These are phyloP conservation scores for Emmonsiellopsis sp. DNA, from an alignment of 2,329 filamentous ascomycete species.

Conservation along the genomic window DNA sequence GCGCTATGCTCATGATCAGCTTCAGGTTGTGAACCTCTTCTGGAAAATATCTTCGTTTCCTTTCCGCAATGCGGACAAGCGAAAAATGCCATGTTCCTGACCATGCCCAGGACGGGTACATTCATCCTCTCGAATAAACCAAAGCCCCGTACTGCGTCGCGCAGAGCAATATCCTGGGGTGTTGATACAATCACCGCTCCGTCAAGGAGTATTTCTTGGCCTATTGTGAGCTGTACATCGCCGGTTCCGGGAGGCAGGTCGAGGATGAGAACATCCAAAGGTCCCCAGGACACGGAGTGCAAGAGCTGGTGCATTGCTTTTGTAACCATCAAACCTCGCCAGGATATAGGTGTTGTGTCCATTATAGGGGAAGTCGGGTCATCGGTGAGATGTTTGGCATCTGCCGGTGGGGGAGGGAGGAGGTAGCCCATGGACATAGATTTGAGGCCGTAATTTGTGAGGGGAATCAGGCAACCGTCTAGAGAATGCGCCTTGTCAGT, in stretches of 20 bases:
- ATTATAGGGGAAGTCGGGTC: conserved; percentile 24
- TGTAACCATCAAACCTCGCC: conserved; percentile 95
- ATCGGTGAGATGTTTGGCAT: conserved; percentile 35
- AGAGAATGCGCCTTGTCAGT: background rate
- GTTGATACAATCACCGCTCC: conserved; percentile 81
- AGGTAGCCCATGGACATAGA: conserved; percentile 99
- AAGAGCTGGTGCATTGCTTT: conserved; percentile 93
- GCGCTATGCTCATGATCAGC: conserved; percentile 8
- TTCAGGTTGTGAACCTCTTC: conserved; percentile 15
- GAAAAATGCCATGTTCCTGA: conserved; percentile 88
- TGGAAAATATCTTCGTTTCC: conserved; percentile 66
- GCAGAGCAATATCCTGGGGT: conserved; percentile 83
- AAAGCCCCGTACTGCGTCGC: conserved; percentile 84
- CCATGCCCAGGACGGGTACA: conserved; percentile 69
- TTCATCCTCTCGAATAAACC: conserved; percentile 85
- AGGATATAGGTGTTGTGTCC: conserved; percentile 67
- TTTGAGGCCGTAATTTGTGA: conserved; percentile 91
- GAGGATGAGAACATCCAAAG: conserved; percentile 76
- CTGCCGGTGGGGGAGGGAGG: conserved; percentile 45
- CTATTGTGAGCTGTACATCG: conserved; percentile 93
- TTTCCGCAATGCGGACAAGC: conserved; percentile 67
- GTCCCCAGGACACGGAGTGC: conserved; percentile 90
- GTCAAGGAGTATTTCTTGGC: conserved; percentile 83
- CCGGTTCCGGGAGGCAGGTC: conserved; percentile 92
- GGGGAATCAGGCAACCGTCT: conserved; percentile 58